A percentile compares a stretch with the other conserved stretches of the same genome.
phyloP scores from a whole-genome alignment of 2,329 filamentous ascomycete species.

The Colletotrichum tabaci region DNA sequence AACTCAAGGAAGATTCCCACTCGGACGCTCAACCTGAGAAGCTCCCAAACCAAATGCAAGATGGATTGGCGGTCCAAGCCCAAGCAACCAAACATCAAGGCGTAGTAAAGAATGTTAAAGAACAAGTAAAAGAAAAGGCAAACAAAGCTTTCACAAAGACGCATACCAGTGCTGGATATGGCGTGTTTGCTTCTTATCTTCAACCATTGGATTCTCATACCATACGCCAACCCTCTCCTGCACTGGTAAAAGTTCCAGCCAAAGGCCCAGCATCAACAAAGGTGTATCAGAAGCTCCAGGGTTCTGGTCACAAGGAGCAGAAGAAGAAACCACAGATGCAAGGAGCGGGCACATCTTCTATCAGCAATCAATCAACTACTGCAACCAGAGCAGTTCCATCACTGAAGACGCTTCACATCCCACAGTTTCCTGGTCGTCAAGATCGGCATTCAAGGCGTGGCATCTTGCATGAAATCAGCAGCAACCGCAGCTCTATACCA shows the following conservation, averaged over 20 bases:
- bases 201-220: neutral
- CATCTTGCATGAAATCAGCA: slow-evolving; percentile 19
- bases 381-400: neutral
- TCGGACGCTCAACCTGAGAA: neutral
- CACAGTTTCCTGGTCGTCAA: neutral
- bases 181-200: no score
- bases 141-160: neutral
- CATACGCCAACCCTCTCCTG: no score
- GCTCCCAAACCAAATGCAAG: neutral
- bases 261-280: neutral
- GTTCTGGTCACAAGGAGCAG: neutral
- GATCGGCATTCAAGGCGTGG: slow-evolving; percentile 5
- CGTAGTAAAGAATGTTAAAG: no score
- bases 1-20: slow-evolving; percentile 60
- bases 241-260: neutral
- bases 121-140: neutral
- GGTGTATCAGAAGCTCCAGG: neutral
- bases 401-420: neutral
- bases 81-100: neutral
- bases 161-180: neutral
- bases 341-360: neutral
- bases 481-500: slow-evolving; percentile 1
- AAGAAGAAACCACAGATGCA: no score
- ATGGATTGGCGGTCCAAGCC: no score
- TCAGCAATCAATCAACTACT: neutral